These are phyloP conservation scores for Magnaporthiopsis incrustans DNA, from an alignment of 2,329 filamentous ascomycete species.

Conservation along the genomic window DNA sequence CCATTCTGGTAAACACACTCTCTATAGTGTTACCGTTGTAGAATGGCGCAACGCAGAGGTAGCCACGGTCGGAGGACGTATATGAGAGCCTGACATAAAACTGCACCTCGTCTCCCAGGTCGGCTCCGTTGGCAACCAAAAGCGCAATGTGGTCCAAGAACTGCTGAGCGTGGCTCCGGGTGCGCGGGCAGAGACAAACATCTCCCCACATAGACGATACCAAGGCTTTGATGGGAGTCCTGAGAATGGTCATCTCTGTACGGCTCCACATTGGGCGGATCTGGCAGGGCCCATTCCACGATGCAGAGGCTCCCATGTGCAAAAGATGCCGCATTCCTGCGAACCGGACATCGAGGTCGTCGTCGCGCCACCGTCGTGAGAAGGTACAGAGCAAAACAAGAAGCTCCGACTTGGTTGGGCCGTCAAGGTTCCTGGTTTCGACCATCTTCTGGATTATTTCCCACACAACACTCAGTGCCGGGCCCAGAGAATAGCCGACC, in stretches of 20 bases:
- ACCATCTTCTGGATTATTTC: background rate
- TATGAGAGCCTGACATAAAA: background rate
- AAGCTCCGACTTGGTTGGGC: background rate
- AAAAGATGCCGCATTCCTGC: background rate
- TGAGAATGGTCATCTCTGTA: background rate
- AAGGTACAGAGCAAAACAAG: background rate
- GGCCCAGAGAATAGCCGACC: background rate
- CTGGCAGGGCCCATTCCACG: background rate
- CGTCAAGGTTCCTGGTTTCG: background rate
- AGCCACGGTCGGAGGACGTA: no score
- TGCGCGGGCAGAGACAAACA: background rate
- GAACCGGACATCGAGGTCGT: background rate
- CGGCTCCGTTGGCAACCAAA: background rate
- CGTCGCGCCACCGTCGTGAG: no score
- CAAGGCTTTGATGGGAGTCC: background rate
- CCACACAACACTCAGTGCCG: background rate
- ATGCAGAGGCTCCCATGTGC: background rate
- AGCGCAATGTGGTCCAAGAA: background rate
- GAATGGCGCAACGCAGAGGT: no score
- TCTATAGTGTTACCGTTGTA: no score
- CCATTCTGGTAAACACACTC: background rate
- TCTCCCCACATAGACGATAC: background rate
- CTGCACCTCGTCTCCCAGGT: background rate
- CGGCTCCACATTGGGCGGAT: accelerated
- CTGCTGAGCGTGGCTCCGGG: background rate